Evolutionary conservation across 2,329 filamentous ascomycete genomes (phyloP), one percentile per base, ranked within the genome.

Genomic region (Podosphaera aphanis): DNA sequence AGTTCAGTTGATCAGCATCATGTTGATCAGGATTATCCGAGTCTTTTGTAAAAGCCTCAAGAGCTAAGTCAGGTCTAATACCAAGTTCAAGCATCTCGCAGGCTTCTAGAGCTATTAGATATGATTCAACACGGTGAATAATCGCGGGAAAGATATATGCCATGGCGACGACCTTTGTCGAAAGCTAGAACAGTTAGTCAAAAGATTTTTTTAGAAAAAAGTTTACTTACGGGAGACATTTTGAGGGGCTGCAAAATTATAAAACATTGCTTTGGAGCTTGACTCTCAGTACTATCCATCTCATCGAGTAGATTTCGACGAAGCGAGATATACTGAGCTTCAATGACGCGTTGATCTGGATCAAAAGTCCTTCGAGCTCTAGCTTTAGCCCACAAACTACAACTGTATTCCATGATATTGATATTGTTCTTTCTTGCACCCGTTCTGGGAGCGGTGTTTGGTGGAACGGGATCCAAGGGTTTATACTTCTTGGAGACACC

Each of bases 11-110:
- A 47, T 79, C 69, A 29, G 70, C 65, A 0, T 66, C 67, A 49
- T 83, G 72, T 33, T 93, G 83, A 6, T 80, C 79, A 0, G 76
- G 77, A 51, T 86, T 86, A 52, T 92, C 82, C 0, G 80, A 86
- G 55, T 94, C 83, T 57, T 98, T 94, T 0, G 90, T 98, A 47
- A 94, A 66, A 0, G 90, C 85, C 57, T 94, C 86, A 0, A 98
- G 66, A 0, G 86, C 86, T 23, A 92, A 65, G 1, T 70, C 67
- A 0, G 82, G 71, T 0, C 67, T 65, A 13, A 93, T 69, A 0
- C 68, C 56, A 0, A 95, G 65, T 2, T 69, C 70, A 0, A 94
- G 62, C 16, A 73, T 60, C 1, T 68, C 59, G 51, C 78, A 84
- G 0, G 77, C 81, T 50, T 98, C 88, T 0, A 81, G 60, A 0